These are phyloP conservation scores for Globisporangium mamillatum DNA, from an alignment of 352 stramenopile species.

Conservation along the genomic window DNA sequence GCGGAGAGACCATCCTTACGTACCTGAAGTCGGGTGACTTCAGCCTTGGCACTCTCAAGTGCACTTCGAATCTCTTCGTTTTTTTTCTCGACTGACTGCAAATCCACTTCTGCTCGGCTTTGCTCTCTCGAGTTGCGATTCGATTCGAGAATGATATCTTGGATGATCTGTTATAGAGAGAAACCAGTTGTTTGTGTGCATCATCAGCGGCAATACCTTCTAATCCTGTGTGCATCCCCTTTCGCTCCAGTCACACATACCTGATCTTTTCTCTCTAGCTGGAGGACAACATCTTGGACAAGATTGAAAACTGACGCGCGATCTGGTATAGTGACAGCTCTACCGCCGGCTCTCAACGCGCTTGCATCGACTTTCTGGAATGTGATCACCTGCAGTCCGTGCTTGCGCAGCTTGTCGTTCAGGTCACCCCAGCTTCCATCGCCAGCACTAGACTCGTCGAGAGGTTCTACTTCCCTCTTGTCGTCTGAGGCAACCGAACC, in stretches of 20 bases:
- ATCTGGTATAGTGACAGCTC: constrained; percentile 30
- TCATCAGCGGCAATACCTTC: not conserved
- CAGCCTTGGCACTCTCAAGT: constrained; percentile 47
- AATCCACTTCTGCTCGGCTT: constrained; percentile 39
- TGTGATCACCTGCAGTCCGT: constrained; percentile 43
- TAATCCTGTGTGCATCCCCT: not conserved
- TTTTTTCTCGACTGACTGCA: constrained; percentile 51
- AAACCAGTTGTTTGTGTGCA: not conserved
- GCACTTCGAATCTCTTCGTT: constrained; percentile 34
- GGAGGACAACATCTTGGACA: constrained; percentile 59
- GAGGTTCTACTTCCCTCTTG: not conserved
- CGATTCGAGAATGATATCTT: constrained; percentile 71
- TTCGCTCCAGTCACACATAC: constrained; percentile 20
- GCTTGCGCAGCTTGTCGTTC: constrained; percentile 61
- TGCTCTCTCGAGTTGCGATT: constrained; percentile 57
- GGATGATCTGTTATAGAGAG: constrained; percentile 48
- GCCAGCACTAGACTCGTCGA: not conserved
- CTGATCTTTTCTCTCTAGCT: constrained; percentile 69
- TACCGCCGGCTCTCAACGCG: not conserved
- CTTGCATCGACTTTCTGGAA: constrained; percentile 26
- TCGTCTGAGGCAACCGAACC: not conserved
- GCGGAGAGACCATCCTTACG: not conserved
- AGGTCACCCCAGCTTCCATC: constrained; percentile 18
- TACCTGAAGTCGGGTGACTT: constrained; percentile 63
- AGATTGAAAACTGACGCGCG: constrained; percentile 49